Evolutionary conservation across 148 eudicot species (phyloP), one percentile per base, ranked within the genome.

Genomic region (Arctostaphylos glauca): DNA sequence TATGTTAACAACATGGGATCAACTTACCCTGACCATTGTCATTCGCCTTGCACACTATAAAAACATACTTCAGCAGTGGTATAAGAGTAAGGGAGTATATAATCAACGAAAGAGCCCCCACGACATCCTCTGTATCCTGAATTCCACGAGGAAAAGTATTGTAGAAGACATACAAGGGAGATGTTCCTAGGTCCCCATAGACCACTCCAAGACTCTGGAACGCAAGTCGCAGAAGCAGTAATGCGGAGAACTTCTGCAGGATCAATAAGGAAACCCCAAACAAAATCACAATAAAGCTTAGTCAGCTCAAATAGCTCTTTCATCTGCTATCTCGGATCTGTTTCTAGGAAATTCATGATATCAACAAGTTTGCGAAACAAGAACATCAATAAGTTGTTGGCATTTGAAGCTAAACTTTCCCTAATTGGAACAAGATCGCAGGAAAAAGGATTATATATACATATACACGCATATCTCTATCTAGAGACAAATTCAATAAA

Each of bases 191-290:
- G 87, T 96, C 99, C 67, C 99, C 99, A 86, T 91, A 94, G 62
- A 96, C 99, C 78, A 96, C 99, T 76, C 99, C 99, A 86, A 96
- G 95, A 88, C 99, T 96, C 86, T 96, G 99, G 83, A 91, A 96
- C 48, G 99, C 92, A 68, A 96, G 91, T 80, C 94, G 89, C 60
- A 96, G 86, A 55, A 96, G 90, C 90, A 96, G 84, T 47, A 94
- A n/a, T 9, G 95, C 74, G 3, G 99, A 94, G 84, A 88, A 92
- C 85, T 91, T 96, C 99, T 96, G 95, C 90, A 90, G 81, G 47
- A 66, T 43, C 38, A n/a, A 55, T 52, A 72, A 56, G 15, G 15
- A 49, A 9, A 83, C 85, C 58, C 86, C 84, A 80, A 79, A 81
- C 47, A 14, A 58, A 55, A 73, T 9, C 48, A 73, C 16, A 14